A percentile compares a stretch with the other conserved stretches of the same genome.
These are phyloP conservation scores for Globisporangium cederbergense DNA, from an alignment of 352 stramenopile genomes.

Conservation along the genomic window DNA sequence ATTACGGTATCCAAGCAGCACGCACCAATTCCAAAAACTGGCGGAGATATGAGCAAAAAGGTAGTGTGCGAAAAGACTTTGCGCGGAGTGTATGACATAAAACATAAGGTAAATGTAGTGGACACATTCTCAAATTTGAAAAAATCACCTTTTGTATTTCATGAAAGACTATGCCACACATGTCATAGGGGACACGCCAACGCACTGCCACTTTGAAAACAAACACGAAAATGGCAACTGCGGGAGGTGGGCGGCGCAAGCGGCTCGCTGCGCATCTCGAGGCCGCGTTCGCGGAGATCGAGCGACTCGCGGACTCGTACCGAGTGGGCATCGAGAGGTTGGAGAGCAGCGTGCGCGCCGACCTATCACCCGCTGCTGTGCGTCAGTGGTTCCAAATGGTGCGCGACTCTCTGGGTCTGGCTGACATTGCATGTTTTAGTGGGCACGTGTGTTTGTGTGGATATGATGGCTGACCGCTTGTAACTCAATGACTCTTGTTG, in stretches of 20 bases:
- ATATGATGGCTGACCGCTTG: background rate
- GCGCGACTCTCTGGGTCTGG: background rate
- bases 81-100: too few species aligned
- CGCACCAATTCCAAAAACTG: too few species aligned
- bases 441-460: background rate
- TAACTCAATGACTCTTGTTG: background rate
- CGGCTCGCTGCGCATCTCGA: slow-evolving; percentile 43
- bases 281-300: slow-evolving; percentile 47
- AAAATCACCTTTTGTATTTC: too few species aligned
- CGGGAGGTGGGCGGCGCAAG: slow-evolving; percentile 20
- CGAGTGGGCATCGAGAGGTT: slow-evolving; percentile 41
- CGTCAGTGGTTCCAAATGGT: slow-evolving; percentile 67
- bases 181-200: too few species aligned
- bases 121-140: too few species aligned
- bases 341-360: slow-evolving; percentile 24
- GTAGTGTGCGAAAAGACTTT: too few species aligned
- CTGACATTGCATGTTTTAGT: background rate
- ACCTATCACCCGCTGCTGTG: slow-evolving; percentile 39
- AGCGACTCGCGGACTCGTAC: slow-evolving; percentile 34
- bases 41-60: too few species aligned
- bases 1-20: too few species aligned
- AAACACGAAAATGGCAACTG: slow-evolving; percentile 2
- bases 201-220: background rate
- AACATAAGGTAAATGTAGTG: too few species aligned
- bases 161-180: too few species aligned